phyloP scores from a whole-genome alignment of 345 rosid genomes.

The Pugionium dolabratum region DNA sequence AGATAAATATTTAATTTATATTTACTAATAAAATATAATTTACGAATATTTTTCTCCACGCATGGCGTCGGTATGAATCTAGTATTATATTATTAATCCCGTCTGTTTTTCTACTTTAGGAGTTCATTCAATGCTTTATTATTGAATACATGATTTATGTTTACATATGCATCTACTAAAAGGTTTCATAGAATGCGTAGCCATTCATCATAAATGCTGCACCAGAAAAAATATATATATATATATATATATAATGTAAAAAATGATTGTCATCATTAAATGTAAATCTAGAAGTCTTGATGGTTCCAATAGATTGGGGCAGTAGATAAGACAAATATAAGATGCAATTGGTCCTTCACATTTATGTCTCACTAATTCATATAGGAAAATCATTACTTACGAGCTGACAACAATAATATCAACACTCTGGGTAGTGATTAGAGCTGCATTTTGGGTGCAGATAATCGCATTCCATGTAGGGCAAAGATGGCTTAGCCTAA shows the following conservation, averaged over 20 bases:
- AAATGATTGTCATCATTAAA: not conserved
- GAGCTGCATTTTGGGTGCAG: constrained; percentile 9
- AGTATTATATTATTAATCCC: constrained; percentile 2
- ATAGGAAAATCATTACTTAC: not conserved
- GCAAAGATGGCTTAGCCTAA: constrained; percentile 7
- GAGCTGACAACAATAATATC: not conserved
- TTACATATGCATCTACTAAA: too few species aligned
- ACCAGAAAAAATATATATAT: too few species aligned
- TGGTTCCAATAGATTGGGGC: not conserved
- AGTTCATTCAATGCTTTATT: constrained; percentile 11
- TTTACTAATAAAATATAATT: too few species aligned
- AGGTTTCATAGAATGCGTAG: too few species aligned
- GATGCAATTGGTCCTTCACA: constrained; percentile 6
- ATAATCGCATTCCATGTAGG: constrained; percentile 17
- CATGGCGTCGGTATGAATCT: too few species aligned
- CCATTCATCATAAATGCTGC: too few species aligned
- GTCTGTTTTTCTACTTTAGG: constrained; percentile 25
- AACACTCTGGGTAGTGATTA: not conserved
- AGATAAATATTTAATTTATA: too few species aligned
- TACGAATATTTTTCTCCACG: too few species aligned
- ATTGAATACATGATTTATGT: not conserved
- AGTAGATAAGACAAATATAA: not conserved
- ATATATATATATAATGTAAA: not conserved
- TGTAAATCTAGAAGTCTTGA: not conserved
- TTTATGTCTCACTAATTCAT: not conserved